Conservation (phyloP, 148 eudicot species). For the Silene conica region DNA sequence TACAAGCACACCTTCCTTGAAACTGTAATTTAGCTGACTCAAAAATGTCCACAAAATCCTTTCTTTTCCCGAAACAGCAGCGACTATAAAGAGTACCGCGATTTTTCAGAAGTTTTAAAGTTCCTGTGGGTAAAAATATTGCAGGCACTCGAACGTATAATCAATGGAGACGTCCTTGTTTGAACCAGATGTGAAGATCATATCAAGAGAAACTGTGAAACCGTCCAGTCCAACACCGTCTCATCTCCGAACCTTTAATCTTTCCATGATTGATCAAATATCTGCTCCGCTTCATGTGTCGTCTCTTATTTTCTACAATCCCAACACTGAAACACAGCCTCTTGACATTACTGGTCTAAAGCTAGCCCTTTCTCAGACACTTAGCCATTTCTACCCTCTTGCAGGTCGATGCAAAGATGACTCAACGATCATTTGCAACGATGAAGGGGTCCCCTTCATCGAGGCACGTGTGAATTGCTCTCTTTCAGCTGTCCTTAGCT, state of each 20-base stretch:
- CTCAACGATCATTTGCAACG: not conserved
- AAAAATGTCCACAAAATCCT: no score
- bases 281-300: not conserved
- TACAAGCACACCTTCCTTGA: no score
- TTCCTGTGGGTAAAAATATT: not conserved
- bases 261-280: conserved; percentile 12
- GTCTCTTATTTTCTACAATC: no score
- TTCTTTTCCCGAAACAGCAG: no score
- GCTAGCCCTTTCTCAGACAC: no score
- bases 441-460: no score
- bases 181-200: conserved; percentile 12
- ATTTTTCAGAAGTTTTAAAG: not conserved
- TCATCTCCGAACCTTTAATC: conserved; percentile 6
- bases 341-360: no score
- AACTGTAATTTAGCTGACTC: no score
- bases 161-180: conserved; percentile 6
- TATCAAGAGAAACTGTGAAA: conserved; percentile 12
- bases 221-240: conserved; percentile 4
- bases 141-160: not conserved
- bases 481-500: no score
- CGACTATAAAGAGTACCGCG: no score
- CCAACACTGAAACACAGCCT: no score
- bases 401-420: conserved; percentile 15
- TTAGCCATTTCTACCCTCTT: not conserved
- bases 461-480: no score